Conservation (phyloP, 352 stramenopile genomes). For the Phytophthora fragariaefolia region DNA sequence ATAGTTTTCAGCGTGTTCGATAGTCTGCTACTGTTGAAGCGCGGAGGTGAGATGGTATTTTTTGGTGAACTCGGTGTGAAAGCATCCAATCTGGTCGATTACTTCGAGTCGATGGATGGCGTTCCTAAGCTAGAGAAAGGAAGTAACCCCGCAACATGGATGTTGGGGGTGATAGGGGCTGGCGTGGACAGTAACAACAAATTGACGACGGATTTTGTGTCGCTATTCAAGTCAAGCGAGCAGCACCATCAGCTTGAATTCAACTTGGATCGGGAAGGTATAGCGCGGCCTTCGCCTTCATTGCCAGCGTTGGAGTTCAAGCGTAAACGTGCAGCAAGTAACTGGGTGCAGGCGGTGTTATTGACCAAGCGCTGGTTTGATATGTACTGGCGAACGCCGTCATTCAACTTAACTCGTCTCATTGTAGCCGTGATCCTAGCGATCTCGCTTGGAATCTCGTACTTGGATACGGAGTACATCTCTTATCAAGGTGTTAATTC, state of each 20-base stretch:
- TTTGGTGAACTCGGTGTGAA: conserved; percentile 41
- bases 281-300: neutral
- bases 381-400: conserved; percentile 16
- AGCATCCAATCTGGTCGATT: conserved; percentile 47
- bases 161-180: conserved; percentile 36
- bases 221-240: conserved; percentile 8
- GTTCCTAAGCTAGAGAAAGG: conserved; percentile 47
- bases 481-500: conserved; percentile 41
- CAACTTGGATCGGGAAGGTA: neutral
- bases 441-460: conserved; percentile 16
- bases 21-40: conserved; percentile 19
- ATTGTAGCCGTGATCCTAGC: conserved; percentile 14
- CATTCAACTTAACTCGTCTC: conserved; percentile 23
- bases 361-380: conserved; percentile 14
- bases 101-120: conserved; percentile 70
- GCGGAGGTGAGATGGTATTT: conserved; percentile 23
- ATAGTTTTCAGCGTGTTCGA: conserved; percentile 24
- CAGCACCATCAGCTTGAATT: neutral
- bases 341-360: conserved; percentile 11
- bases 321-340: conserved; percentile 11
- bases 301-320: neutral
- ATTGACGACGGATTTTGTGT: conserved; percentile 9
- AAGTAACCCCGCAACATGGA: conserved; percentile 47
- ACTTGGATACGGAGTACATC: conserved; percentile 26
- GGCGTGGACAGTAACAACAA: conserved; percentile 38